Evolutionary conservation across 2,329 filamentous ascomycete species (phyloP).

Genomic region (Dactylellina drechsleri): DNA sequence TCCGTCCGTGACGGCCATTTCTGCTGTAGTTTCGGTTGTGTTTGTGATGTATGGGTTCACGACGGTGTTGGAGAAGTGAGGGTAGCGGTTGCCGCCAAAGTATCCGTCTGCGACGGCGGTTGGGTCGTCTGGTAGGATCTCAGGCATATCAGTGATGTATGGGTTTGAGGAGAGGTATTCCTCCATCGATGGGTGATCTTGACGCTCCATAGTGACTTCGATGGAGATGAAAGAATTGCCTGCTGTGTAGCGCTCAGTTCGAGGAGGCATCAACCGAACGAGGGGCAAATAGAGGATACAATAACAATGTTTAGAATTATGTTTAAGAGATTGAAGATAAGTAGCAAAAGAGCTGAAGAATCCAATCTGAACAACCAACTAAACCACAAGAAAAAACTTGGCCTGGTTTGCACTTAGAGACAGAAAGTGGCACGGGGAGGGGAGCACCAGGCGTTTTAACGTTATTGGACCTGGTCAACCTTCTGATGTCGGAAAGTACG

Average conservation of each 20-base stretch:
- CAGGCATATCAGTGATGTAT: slow-evolving; percentile 47
- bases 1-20: slow-evolving; percentile 49
- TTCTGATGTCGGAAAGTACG: slow-evolving; percentile 52
- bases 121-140: slow-evolving; percentile 15
- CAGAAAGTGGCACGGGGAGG: slow-evolving; percentile 37
- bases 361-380: slow-evolving; percentile 4
- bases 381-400: slow-evolving; percentile 16
- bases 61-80: slow-evolving; percentile 11
- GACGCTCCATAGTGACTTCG: slow-evolving; percentile 34
- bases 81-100: slow-evolving; percentile 32
- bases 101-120: slow-evolving; percentile 50
- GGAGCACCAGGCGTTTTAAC: slow-evolving; percentile 43
- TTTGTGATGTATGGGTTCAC: slow-evolving; percentile 49
- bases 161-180: slow-evolving; percentile 47
- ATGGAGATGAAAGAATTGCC: neutral
- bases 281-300: neutral
- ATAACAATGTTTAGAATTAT: too few species aligned
- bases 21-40: slow-evolving; percentile 49
- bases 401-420: slow-evolving; percentile 13
- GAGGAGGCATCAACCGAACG: neutral
- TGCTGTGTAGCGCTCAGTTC: neutral
- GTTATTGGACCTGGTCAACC: slow-evolving; percentile 37
- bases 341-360: slow-evolving; percentile 1
- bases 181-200: slow-evolving; percentile 49
- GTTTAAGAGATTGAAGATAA: too few species aligned